Evolutionary conservation across 495 filamentous ascomycete genomes (phyloP).

Genomic region (Neurospora sp.): DNA sequence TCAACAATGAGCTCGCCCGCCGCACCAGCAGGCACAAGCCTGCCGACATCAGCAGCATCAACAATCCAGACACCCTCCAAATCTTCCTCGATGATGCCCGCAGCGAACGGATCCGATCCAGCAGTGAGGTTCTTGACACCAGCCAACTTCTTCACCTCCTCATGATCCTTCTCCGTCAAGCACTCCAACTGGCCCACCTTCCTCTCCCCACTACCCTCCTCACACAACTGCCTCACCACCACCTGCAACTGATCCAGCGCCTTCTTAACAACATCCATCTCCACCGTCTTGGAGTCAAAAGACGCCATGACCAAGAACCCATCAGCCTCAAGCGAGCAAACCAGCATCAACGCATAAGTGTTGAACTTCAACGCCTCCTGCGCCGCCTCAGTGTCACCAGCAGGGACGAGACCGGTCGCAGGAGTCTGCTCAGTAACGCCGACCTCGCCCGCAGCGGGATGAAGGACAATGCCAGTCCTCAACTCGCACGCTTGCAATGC

Average conservation of each 20-base stretch:
- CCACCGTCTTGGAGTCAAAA: slow-evolving; percentile 43
- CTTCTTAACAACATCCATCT: slow-evolving; percentile 20
- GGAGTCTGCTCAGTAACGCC: slow-evolving; percentile 27
- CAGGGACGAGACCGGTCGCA: slow-evolving; percentile 40
- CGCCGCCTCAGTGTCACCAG: slow-evolving; percentile 41
- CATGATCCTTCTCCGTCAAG: slow-evolving; percentile 13
- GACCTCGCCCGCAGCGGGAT: slow-evolving; percentile 26
- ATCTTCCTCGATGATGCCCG: slow-evolving; percentile 5
- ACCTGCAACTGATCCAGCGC: slow-evolving; percentile 21
- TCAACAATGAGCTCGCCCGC: slow-evolving; percentile 35
- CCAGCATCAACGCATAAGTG: slow-evolving; percentile 56
- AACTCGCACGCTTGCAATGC: slow-evolving; percentile 56
- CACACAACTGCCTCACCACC: slow-evolving; percentile 22
- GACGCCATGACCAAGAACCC: slow-evolving; percentile 52
- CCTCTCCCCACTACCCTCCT: slow-evolving; percentile 10
- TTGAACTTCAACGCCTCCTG: slow-evolving; percentile 58
- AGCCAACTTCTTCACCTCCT: slow-evolving; percentile 6
- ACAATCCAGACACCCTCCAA: slow-evolving; percentile 26
- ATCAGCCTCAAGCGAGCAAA: slow-evolving; percentile 43
- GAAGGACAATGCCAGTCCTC: slow-evolving; percentile 34
- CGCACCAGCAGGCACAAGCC: slow-evolving; percentile 31
- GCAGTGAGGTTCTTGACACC: neutral
- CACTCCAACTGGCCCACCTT: slow-evolving; percentile 20
- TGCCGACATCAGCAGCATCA: slow-evolving; percentile 24
- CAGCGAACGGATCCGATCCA: slow-evolving; percentile 2